Base-by-base conservation (phyloP, 2,329 filamentous ascomycete species). In the Ceratocystis papillata region DNA sequence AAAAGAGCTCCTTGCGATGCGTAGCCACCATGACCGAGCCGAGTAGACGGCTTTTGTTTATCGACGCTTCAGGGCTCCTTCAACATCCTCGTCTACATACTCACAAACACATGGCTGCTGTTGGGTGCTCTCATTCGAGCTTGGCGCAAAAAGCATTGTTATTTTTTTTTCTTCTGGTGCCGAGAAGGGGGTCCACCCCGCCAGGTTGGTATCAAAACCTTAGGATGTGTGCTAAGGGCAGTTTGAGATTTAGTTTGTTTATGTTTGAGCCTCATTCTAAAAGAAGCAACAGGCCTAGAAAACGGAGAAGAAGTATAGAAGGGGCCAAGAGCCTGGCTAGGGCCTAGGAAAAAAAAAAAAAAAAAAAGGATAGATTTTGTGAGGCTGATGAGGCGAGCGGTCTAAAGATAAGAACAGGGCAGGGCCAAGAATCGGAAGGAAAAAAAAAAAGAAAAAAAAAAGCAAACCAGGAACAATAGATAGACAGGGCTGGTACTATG, bases 231-330 rank as follows among this genome's bases (percentile, higher is more conserved):
- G 25, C 25, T 59, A 59, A 59, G 53, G 53, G 7, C 12, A n/a
- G 53, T 59, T 59, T 59, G 28, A n/a, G 53, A 30, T n/a, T 20
- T 59, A 59, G 53, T 62, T 62, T 62, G 59, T 62, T 44, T 45
- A 41, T 45, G 59, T 62, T 62, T 30, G 53, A 59, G 53, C 53
- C 59, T 62, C 33, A 62, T 22, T 44, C 37, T 41, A 62, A 62
- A 62, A 62, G 59, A 45, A 45, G 59, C 33, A 45, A 33, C 33
- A 44, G 12, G 20, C 3, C 33, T 45, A 41, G 20, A 62, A 41
- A 44, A 22, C 25, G 33, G 33, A 44, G 59, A 62, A 37, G 20
- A 44, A 22, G n/a, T 2, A 22, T 28, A 45, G 3, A 28, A 37
- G 1, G 25, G 20, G 25, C 53, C 37, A 62, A 62, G 59, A 15